A percentile compares a stretch with the other conserved stretches of the same genome.
Evolutionary conservation across 345 rosid species (phyloP).

Genomic region (Eucalyptus marginata): DNA sequence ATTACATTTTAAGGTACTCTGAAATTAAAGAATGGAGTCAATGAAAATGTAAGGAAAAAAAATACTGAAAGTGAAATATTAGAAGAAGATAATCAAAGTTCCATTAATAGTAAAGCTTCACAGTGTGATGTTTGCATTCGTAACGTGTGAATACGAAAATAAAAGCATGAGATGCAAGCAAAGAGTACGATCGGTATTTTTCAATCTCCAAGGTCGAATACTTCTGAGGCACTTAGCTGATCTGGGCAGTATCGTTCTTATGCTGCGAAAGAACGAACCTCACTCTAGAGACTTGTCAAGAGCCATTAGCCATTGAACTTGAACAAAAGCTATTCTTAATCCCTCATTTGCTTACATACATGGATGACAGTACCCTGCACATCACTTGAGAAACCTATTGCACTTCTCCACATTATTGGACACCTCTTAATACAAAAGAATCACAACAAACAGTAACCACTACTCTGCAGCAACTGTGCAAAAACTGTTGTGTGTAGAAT

Average conservation of each 20-base stretch:
- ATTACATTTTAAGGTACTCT: neutral
- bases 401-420: too few relatives aligned
- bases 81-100: neutral
- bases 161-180: neutral
- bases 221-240: neutral
- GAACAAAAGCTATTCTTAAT: too few relatives aligned
- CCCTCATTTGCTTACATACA: too few relatives aligned
- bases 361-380: too few relatives aligned
- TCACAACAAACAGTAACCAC: neutral
- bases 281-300: too few relatives aligned
- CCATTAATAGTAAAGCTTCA: neutral
- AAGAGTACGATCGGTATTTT: neutral
- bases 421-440: neutral
- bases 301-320: too few relatives aligned
- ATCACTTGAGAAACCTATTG: too few relatives aligned
- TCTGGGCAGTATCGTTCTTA: too few relatives aligned
- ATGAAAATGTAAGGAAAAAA: too few relatives aligned
- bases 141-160: neutral
- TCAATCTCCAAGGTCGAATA: neutral
- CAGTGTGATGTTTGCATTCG: neutral
- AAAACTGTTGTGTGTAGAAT: neutral
- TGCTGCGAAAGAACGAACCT: too few relatives aligned
- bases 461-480: neutral
- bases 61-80: neutral
- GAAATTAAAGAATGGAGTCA: neutral